Percentiles rank a stretch among this genome's conserved stretches.
Evolutionary conservation across 495 filamentous ascomycete genomes (phyloP).

Genomic region (Aspergillus avenaceus): DNA sequence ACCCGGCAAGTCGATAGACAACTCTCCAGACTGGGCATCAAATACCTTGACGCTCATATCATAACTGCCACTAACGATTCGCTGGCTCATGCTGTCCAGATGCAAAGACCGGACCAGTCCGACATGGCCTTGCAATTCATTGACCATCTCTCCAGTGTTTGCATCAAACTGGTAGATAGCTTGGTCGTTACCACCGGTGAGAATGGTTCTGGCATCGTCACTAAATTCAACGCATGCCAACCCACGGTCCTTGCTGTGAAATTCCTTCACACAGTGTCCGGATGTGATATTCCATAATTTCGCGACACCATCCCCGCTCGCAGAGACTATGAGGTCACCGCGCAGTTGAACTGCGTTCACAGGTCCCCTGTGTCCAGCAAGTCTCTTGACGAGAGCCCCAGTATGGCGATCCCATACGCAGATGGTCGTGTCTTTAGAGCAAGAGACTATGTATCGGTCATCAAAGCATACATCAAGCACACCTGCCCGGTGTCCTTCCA

Average conservation of each 20-base stretch:
- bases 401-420: constrained; percentile 89
- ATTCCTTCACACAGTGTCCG: constrained; percentile 81
- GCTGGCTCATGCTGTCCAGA: constrained; percentile 75
- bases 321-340: constrained; percentile 85
- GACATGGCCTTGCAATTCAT: constrained; percentile 71
- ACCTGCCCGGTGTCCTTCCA: constrained; percentile 73
- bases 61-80: constrained; percentile 87
- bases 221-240: constrained; percentile 94
- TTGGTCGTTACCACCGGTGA: constrained; percentile 90
- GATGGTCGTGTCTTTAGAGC: constrained; percentile 89
- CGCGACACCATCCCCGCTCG: constrained; percentile 86
- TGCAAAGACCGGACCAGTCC: constrained; percentile 83
- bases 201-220: constrained; percentile 81
- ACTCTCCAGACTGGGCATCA: constrained; percentile 69
- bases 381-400: constrained; percentile 64
- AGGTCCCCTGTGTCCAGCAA: constrained; percentile 80
- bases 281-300: constrained; percentile 92
- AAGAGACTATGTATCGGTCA: constrained; percentile 86
- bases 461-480: constrained; percentile 93
- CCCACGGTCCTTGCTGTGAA: constrained; percentile 79
- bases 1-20: constrained; percentile 71
- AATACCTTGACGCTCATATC: constrained; percentile 93
- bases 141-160: constrained; percentile 77
- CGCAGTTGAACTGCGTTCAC: constrained; percentile 95
- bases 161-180: constrained; percentile 93